phyloP scores from a whole-genome alignment of 495 filamentous ascomycete genomes.

The Podospora didyma region DNA sequence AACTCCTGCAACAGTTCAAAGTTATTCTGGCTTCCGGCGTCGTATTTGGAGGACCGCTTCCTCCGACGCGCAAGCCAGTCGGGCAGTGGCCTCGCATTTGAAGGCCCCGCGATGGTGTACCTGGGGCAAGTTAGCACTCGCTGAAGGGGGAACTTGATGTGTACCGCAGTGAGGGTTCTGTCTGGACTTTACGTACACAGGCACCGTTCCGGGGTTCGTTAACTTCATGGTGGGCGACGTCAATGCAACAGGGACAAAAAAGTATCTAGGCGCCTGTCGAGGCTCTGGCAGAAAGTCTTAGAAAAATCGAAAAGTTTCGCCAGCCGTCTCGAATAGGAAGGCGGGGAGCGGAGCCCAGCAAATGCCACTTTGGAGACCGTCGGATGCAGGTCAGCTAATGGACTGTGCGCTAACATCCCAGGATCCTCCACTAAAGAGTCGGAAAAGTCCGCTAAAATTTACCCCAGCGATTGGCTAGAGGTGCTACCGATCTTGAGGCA shows the following conservation, averaged over 20 bases:
- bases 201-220: constrained; percentile 75
- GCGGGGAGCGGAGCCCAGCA: not conserved
- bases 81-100: constrained; percentile 83
- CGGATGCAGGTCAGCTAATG: not conserved
- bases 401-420: no score
- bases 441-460: no score
- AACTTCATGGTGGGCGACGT: constrained; percentile 65
- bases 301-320: not conserved
- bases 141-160: no score
- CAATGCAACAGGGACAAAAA: not conserved
- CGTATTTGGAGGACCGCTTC: constrained; percentile 90
- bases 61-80: constrained; percentile 91
- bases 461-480: no score
- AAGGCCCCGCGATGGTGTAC: constrained; percentile 87
- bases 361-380: not conserved
- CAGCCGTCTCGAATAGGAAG: not conserved
- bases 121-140: constrained; percentile 9
- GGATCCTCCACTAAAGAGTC: no score
- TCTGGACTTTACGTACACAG: not conserved
- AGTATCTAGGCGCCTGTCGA: not conserved
- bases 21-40: constrained; percentile 86
- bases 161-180: not conserved
- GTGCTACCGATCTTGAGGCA: no score
- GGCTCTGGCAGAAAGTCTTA: not conserved
- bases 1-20: constrained; percentile 97